Percentiles rank a stretch among this genome's conserved stretches.
phyloP scores from a whole-genome alignment of 306 rosid species.

The Luffa aegyptiaca region DNA sequence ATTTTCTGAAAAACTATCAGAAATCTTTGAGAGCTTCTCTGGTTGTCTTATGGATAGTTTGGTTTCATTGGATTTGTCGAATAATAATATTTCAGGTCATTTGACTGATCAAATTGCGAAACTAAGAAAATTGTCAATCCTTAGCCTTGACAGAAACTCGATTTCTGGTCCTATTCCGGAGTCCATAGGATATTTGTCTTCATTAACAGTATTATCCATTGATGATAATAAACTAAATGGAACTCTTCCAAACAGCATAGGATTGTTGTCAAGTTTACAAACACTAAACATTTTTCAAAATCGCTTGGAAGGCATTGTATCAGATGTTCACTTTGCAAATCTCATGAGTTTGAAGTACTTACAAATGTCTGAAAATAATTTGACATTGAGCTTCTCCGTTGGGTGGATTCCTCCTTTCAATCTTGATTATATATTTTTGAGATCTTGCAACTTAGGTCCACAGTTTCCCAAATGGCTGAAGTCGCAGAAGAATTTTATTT shows the following conservation, averaged over 20 bases:
- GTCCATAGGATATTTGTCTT: background rate
- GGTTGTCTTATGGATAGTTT: background rate
- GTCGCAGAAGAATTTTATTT: background rate
- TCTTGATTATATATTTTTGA: background rate
- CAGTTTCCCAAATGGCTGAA: conserved; percentile 30
- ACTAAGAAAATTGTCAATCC: background rate
- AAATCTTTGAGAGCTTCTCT: background rate
- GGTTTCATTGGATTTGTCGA: background rate
- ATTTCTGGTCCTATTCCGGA: conserved; percentile 3
- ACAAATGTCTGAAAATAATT: background rate
- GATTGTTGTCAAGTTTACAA: background rate
- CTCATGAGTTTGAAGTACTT: background rate
- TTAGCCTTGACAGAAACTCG: background rate
- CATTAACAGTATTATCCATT: background rate
- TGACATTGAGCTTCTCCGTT: background rate
- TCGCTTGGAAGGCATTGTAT: background rate
- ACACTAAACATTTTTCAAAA: background rate
- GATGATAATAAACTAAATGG: background rate
- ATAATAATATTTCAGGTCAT: background rate
- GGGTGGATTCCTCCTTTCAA: conserved; percentile 22
- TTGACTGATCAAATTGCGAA: background rate
- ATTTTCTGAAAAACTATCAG: background rate
- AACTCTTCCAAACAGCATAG: background rate
- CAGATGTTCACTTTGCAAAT: conserved; percentile 11
- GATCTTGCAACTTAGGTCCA: conserved; percentile 19